Conservation (phyloP, 495 filamentous ascomycete species). For the Aspergillus olivimuriae region DNA sequence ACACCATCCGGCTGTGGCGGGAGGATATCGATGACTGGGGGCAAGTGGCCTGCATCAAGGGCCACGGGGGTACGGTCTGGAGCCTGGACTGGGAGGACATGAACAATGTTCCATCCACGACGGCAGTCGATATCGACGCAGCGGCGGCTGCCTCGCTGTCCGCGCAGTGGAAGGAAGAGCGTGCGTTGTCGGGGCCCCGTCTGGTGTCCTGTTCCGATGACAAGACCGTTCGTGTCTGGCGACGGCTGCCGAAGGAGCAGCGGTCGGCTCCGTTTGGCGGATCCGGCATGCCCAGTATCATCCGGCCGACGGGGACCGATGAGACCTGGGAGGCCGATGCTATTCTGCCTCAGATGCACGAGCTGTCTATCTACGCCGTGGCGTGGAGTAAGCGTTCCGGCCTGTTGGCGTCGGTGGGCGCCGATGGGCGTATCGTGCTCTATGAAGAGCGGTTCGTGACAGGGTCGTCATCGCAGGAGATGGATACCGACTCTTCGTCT, state of each 20-base stretch:
- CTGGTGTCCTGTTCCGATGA: slow-evolving; percentile 79
- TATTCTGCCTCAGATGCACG: slow-evolving; percentile 65
- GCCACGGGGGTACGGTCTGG: slow-evolving; percentile 82
- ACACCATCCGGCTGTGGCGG: slow-evolving; percentile 80
- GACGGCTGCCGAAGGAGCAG: slow-evolving; percentile 47
- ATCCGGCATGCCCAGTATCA: slow-evolving; percentile 67
- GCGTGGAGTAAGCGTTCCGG: slow-evolving; percentile 73
- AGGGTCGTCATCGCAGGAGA: slow-evolving; percentile 24
- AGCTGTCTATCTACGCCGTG: slow-evolving; percentile 72
- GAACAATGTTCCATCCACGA: slow-evolving; percentile 16
- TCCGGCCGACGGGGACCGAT: slow-evolving; percentile 59
- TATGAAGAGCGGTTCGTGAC: slow-evolving; percentile 58
- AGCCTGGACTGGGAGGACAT: slow-evolving; percentile 68
- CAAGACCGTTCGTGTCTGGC: slow-evolving; percentile 70
- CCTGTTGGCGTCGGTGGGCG: slow-evolving; percentile 72
- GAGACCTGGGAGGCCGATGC: slow-evolving; percentile 77
- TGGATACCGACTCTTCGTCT: slow-evolving; percentile 27
- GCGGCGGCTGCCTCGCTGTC: slow-evolving; percentile 8
- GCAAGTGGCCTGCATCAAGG: slow-evolving; percentile 73
- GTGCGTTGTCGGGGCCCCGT: slow-evolving; percentile 51
- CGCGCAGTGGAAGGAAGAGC: slow-evolving; percentile 34
- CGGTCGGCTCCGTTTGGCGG: slow-evolving; percentile 20
- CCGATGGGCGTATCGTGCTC: slow-evolving; percentile 76
- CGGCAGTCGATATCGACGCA: background rate
- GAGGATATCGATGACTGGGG: slow-evolving; percentile 93